phyloP scores from a whole-genome alignment of 176 grass and related monocot species.

The Chloris gayana region DNA sequence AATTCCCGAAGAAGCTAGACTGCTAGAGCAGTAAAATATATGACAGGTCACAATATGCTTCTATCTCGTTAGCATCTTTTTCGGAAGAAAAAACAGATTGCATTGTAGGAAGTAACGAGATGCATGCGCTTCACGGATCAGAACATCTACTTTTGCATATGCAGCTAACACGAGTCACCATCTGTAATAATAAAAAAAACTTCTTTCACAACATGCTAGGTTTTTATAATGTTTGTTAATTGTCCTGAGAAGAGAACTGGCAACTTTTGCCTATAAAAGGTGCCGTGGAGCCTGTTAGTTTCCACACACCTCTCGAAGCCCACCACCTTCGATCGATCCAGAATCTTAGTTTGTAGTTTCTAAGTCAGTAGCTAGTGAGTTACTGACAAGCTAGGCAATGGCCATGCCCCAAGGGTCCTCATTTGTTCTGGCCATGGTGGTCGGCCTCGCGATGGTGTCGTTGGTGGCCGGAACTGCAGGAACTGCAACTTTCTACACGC shows the following conservation, averaged over 20 bases:
- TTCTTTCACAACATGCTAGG: neutral
- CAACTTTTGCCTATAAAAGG: neutral
- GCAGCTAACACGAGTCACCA: neutral
- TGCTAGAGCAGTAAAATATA: neutral
- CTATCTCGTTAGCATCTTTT: neutral
- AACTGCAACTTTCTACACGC: constrained; percentile 63
- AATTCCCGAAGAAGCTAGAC: neutral
- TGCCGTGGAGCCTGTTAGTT: neutral
- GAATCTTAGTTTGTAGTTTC: neutral
- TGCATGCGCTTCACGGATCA: neutral
- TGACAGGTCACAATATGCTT: neutral
- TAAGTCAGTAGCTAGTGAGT: neutral
- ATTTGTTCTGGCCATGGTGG: constrained; percentile 14
- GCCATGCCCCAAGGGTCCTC: neutral
- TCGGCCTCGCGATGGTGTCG: constrained; percentile 32
- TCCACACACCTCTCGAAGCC: neutral
- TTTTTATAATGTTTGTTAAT: neutral
- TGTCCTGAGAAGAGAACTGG: neutral
- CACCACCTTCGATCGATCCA: neutral
- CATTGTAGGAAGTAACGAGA: neutral
- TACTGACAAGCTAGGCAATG: neutral
- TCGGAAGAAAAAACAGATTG: neutral
- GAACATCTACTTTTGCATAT: neutral
- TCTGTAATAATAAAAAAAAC: neutral
- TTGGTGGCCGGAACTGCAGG: constrained; percentile 23